Evolutionary conservation across 352 stramenopile genomes (phyloP), one percentile per base, ranked within the genome.

Genomic region (Phytophthora constricta): DNA sequence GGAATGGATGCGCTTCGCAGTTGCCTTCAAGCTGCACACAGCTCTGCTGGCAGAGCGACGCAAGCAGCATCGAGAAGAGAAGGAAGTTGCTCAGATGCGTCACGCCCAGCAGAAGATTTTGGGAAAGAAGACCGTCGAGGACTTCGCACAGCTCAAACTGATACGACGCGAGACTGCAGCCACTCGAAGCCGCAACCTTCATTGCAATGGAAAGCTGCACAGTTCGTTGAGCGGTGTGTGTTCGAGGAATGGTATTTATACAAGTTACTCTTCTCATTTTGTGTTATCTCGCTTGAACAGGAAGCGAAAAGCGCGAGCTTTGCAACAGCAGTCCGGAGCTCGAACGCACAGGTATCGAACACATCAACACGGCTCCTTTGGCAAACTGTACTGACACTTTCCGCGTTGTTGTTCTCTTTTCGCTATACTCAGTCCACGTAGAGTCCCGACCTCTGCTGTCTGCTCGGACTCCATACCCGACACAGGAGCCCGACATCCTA

Each of bases 61-160:
- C 37, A 45, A 47, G 20, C 64, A 70, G 37, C 60, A 74, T 28
- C 62, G 48, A 1, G 56, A 77, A 22, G 61, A 80, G 55, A 70
- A 58, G 16, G 67, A 76, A 25, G 64, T 66, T 3, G 42, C 25
- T 13, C 79, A 79, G 46, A 68, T 80, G 13, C 59, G 70, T 2
- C 60, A 72, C 17, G 51, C 47, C 7, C 74, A 87, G 47, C 79
- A 82, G 25, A 82, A 72, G 60, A 67, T 89, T 9, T 7, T 80
- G 4, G 71, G 78, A 19, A 82, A 65, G 67, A 90, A 89, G 62
- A 84, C 70, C 5, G 77, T 79, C 2, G 76, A 87, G 25, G 74
- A 89, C 34, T 84, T 84, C 41, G 78, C 76, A 9, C 59, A 62
- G 9, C 42, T 87, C 17, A 80, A 80, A 13, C 33, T 90, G 33